Evolutionary conservation across 495 filamentous ascomycete species (phyloP).

Genomic region (Tuber aestivum): DNA sequence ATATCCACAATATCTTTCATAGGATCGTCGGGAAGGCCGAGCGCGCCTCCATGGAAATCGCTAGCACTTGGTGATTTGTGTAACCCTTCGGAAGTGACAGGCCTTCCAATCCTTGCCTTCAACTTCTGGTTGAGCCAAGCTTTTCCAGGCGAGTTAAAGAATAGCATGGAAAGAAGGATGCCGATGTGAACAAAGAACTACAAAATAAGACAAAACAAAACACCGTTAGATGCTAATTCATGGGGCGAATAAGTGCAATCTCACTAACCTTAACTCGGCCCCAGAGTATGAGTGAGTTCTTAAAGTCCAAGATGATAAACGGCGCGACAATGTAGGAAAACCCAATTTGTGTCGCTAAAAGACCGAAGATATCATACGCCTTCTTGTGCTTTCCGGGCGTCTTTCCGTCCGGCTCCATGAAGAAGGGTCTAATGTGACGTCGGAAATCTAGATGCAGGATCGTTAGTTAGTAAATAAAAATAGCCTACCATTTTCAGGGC

Average conservation of each 20-base stretch:
- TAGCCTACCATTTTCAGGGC: background rate
- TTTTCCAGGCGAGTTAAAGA: slow-evolving; percentile 77
- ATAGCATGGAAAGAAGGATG: slow-evolving; percentile 57
- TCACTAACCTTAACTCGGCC: slow-evolving; percentile 50
- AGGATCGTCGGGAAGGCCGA: slow-evolving; percentile 75
- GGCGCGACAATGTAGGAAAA: slow-evolving; percentile 77
- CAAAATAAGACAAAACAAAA: background rate
- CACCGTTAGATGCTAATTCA: background rate
- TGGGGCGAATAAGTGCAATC: background rate
- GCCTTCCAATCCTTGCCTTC: slow-evolving; percentile 46
- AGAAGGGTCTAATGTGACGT: slow-evolving; percentile 85
- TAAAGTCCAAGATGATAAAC: slow-evolving; percentile 72
- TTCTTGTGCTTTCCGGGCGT: slow-evolving; percentile 63
- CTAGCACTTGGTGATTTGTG: slow-evolving; percentile 24
- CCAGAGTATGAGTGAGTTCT: slow-evolving; percentile 66
- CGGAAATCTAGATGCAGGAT: slow-evolving; percentile 62
- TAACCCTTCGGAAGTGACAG: slow-evolving; percentile 29
- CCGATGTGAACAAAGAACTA: slow-evolving; percentile 79
- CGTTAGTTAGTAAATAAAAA: slow-evolving; percentile 8
- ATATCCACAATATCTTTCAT: slow-evolving; percentile 72
- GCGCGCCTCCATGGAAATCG: slow-evolving; percentile 43
- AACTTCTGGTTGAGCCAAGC: slow-evolving; percentile 53
- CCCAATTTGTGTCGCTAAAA: slow-evolving; percentile 70
- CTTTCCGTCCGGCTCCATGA: slow-evolving; percentile 65
- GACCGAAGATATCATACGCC: slow-evolving; percentile 80